Evolutionary conservation across 2,329 filamentous ascomycete species (phyloP).

Genomic region (Fusarium drepaniforme): DNA sequence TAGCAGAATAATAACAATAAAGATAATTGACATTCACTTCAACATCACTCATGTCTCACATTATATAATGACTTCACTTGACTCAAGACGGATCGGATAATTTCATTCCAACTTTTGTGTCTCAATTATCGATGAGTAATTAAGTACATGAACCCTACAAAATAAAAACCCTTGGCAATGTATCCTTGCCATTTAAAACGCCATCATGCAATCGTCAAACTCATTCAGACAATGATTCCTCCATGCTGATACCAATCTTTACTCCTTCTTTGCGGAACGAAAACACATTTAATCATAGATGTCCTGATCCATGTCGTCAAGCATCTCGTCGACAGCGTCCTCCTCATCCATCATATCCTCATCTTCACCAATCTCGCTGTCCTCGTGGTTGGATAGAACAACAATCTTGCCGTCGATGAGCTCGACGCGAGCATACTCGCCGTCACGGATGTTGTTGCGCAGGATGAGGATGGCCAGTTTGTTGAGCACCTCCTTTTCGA

Average conservation of each 20-base stretch:
- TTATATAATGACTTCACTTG: background rate
- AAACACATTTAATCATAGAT: slow-evolving; percentile 55
- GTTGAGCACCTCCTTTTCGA: slow-evolving; percentile 98
- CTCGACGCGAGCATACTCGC: slow-evolving; percentile 84
- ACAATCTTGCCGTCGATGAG: slow-evolving; percentile 83
- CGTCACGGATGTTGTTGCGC: slow-evolving; percentile 85
- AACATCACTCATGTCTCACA: background rate
- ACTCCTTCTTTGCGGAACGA: background rate
- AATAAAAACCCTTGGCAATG: background rate
- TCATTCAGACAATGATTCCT: slow-evolving; percentile 12
- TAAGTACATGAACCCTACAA: slow-evolving; percentile 25
- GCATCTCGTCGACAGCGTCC: slow-evolving; percentile 78
- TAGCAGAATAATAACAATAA: slow-evolving; percentile 17
- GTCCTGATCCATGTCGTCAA: slow-evolving; percentile 72
- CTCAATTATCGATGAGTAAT: slow-evolving; percentile 10
- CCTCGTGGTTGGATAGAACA: slow-evolving; percentile 84
- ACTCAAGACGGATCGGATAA: background rate
- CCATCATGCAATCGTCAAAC: slow-evolving; percentile 36
- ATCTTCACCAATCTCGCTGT: slow-evolving; percentile 72
- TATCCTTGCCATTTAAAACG: slow-evolving; percentile 12
- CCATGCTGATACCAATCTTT: slow-evolving; percentile 11
- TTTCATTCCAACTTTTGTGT: slow-evolving; percentile 12
- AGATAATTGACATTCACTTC: background rate
- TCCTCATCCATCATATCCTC: slow-evolving; percentile 80
- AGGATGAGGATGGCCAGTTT: slow-evolving; percentile 91